A percentile compares a stretch with the other conserved stretches of the same genome.
Conservation (phyloP, 1,139 yeast species). For the Scheffersomyces segobiensis region DNA sequence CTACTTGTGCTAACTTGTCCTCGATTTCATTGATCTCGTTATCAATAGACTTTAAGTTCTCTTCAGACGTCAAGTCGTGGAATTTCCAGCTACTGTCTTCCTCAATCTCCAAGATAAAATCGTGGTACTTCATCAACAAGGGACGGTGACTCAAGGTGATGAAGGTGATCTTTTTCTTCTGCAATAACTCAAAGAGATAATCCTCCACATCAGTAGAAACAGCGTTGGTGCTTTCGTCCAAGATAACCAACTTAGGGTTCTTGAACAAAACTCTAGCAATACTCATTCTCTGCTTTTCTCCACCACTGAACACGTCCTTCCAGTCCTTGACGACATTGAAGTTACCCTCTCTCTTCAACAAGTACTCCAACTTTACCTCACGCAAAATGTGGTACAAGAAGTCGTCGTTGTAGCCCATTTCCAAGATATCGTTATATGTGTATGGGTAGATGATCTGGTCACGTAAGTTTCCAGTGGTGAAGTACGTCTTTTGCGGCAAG, state of each 20-base stretch:
- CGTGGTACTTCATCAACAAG: constrained; percentile 82
- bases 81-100: constrained; percentile 47
- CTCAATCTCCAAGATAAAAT: constrained; percentile 65
- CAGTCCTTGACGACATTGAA: constrained; percentile 71
- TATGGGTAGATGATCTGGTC: constrained; percentile 88
- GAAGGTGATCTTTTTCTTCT: constrained; percentile 68
- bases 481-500: constrained; percentile 81
- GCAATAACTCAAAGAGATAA: constrained; percentile 75
- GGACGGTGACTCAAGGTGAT: constrained; percentile 88
- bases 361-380: constrained; percentile 79
- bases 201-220: constrained; percentile 93
- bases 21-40: constrained; percentile 65
- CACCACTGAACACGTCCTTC: constrained; percentile 92
- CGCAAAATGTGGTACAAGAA: constrained; percentile 67
- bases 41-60: constrained; percentile 61
- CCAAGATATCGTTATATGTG: constrained; percentile 76
- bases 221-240: constrained; percentile 94
- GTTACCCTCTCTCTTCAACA: constrained; percentile 63
- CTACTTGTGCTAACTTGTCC: constrained; percentile 52
- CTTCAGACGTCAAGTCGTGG: constrained; percentile 56
- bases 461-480: constrained; percentile 75
- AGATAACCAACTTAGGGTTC: constrained; percentile 76
- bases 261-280: constrained; percentile 86
- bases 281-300: constrained; percentile 90
- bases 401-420: constrained; percentile 69